These are phyloP conservation scores for Metroxylon sagu DNA, from an alignment of 176 grass and related monocot species.

Conservation along the genomic window DNA sequence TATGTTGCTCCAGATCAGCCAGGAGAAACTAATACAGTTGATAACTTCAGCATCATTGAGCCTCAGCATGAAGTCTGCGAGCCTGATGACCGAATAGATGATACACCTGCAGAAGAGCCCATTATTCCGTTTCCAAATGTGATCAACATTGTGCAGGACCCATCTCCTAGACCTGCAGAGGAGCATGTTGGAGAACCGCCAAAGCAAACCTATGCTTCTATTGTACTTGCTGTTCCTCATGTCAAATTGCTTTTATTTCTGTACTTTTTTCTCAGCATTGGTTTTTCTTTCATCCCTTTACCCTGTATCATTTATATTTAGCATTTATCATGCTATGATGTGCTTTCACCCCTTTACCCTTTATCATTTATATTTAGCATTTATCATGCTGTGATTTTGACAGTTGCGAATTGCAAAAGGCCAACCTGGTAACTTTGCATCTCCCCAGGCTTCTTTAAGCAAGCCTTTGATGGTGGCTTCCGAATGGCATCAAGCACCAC, in stretches of 20 bases:
- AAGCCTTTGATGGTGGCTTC: no score
- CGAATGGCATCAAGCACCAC: no score
- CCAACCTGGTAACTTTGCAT: constrained; percentile 15
- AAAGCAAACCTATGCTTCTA: constrained; percentile 92
- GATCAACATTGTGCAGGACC: constrained; percentile 25
- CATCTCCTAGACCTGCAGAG: constrained; percentile 31
- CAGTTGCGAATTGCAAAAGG: constrained; percentile 69
- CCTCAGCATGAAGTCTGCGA: constrained; percentile 38
- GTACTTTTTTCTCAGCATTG: no score
- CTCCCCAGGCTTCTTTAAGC: no score
- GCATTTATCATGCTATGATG: no score
- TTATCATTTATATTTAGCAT: no score
- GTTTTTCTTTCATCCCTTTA: no score
- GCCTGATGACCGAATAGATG: constrained; percentile 45
- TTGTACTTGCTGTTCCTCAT: constrained; percentile 26
- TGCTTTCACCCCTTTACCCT: no score
- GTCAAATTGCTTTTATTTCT: no score
- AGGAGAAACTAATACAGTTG: constrained; percentile 41
- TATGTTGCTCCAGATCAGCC: constrained; percentile 24
- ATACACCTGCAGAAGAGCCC: constrained; percentile 44
- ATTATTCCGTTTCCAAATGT: constrained; percentile 42
- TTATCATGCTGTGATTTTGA: background rate
- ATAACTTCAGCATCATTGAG: constrained; percentile 49
- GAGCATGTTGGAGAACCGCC: constrained; percentile 60
- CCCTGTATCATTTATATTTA: no score